Evolutionary conservation across 495 filamentous ascomycete species (phyloP).

Genomic region (Daldinia bambusicola): DNA sequence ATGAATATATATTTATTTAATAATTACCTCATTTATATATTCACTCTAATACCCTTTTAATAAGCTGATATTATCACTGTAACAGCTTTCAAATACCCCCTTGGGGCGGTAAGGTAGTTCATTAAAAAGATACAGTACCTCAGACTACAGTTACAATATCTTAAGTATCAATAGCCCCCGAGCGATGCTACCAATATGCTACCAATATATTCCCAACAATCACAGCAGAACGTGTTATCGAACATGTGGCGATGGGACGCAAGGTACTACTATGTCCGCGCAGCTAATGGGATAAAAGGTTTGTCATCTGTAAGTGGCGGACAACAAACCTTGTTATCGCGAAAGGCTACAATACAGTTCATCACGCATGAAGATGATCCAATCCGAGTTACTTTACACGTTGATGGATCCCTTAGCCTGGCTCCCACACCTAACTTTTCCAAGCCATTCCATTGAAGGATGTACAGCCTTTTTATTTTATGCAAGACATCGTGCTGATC

Average conservation of each 20-base stretch:
- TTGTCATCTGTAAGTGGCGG: slow-evolving; percentile 16
- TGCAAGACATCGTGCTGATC: slow-evolving; percentile 43
- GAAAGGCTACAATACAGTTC: slow-evolving; percentile 51
- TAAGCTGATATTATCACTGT: too few species aligned
- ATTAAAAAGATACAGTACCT: background rate
- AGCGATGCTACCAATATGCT: background rate
- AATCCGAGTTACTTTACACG: slow-evolving; percentile 39
- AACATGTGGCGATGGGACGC: slow-evolving; percentile 6
- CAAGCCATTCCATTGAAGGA: slow-evolving; percentile 30
- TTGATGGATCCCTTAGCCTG: slow-evolving; percentile 27
- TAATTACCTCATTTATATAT: too few species aligned
- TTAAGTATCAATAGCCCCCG: slow-evolving; percentile 6
- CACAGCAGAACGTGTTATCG: background rate
- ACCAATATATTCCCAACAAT: background rate
- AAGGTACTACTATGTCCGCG: background rate
- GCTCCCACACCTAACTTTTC: slow-evolving; percentile 22
- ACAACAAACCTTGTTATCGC: slow-evolving; percentile 17
- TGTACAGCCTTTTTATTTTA: slow-evolving; percentile 38
- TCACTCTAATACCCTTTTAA: too few species aligned
- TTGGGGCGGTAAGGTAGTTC: too few species aligned
- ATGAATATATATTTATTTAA: too few species aligned
- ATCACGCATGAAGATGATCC: slow-evolving; percentile 53
- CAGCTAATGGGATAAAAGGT: slow-evolving; percentile 11
- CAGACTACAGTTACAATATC: background rate
- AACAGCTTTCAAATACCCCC: too few species aligned